phyloP scores from a whole-genome alignment of 331 rosid species.

The Quercus phellos region DNA sequence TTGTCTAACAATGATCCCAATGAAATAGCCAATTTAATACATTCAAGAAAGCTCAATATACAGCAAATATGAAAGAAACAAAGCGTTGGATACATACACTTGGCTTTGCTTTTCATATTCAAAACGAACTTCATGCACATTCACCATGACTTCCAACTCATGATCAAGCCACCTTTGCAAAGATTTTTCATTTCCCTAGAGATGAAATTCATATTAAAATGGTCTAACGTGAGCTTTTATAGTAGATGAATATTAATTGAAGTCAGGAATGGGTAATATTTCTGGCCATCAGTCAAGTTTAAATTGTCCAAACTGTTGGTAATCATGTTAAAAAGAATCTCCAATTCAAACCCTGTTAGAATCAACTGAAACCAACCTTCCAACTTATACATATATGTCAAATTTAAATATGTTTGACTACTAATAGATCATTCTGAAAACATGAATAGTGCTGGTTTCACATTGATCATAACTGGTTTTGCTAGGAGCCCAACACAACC shows the following conservation, averaged over 20 bases:
- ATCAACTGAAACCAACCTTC: not conserved
- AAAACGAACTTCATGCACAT: constrained; percentile 62
- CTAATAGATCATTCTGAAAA: not conserved
- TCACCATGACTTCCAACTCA: constrained; percentile 65
- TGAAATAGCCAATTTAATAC: not conserved
- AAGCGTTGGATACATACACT: constrained; percentile 45
- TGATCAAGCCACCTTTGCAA: constrained; percentile 62
- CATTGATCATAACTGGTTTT: not conserved
- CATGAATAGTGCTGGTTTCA: not conserved
- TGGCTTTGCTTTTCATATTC: constrained; percentile 61
- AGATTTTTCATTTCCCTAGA: constrained; percentile 34
- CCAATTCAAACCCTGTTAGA: not conserved
- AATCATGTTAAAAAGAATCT: not conserved
- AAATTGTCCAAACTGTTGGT: not conserved
- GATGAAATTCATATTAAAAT: not conserved
- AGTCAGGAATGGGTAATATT: not conserved
- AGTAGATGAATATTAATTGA: not conserved
- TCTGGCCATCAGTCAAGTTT: not conserved
- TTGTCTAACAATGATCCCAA: constrained; percentile 36
- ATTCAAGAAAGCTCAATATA: constrained; percentile 1
- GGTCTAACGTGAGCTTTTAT: not conserved
- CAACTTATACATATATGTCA: not conserved
- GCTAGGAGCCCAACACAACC: not conserved
- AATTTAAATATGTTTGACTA: not conserved
- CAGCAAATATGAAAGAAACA: not conserved